Evolutionary conservation across 805 yeast genomes (phyloP), one percentile per base, ranked within the genome.

Genomic region (Metschnikowia cerradonensis): DNA sequence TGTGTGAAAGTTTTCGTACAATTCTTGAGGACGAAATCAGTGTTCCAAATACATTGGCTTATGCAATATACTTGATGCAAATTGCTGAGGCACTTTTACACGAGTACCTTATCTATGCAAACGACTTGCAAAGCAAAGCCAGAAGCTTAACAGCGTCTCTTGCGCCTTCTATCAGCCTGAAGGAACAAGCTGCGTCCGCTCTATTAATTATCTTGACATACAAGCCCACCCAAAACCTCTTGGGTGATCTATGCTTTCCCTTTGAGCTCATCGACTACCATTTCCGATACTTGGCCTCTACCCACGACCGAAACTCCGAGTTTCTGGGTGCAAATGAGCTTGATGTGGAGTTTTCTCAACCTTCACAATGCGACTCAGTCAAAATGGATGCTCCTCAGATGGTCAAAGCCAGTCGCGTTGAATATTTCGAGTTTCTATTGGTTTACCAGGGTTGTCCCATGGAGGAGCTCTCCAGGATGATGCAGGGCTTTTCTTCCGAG

Each of bases 241-340:
- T 55, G 10, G 43, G 23, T 8, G 48, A 48, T 8, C 36, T 51
- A 14, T 52, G 44, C n/a, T 53, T 55, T 26, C 59, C 59, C 8
- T 49, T 51, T 33, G 59, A 55, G 30, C 39, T 53, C 13, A 43
- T 55, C 15, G 53, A 55, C 26, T 53, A 53, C 31, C 53, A 54
- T 33, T 45, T 49, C 30, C 51, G 40, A 6, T 53, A 32, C 36
- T 34, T 45, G 38, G 38, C 22, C 5, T 33, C 45, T 13, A n/a
- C 6, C 3, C n/a, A 20, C 3, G 20, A 23, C 13, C 20, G 15
- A 22, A 32, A 7, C 26, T 22, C 15, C 14, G 15, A 20, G 3
- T 6, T 23, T 2, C 40, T 13, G 32, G 19, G 38, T 13, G 26
- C 32, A 15, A 39, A 37, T 11, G 52, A 47, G 13, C 41, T 49